phyloP scores from a whole-genome alignment of 352 stramenopile species.

The Globisporangium orthogonon region DNA sequence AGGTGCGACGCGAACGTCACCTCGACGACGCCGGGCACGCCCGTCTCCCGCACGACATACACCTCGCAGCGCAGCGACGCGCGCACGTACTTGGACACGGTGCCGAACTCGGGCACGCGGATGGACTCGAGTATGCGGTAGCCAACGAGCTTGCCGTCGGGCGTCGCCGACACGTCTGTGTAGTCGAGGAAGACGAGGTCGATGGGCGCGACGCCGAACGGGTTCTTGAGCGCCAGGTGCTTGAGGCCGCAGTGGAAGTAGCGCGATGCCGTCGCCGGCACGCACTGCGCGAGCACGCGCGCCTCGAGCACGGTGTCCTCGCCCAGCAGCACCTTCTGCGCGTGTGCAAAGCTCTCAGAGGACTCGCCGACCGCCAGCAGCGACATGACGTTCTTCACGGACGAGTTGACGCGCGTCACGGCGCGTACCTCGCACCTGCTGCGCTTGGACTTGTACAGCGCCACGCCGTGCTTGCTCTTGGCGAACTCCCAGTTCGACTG shows the following conservation, averaged over 20 bases:
- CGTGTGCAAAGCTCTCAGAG: constrained; percentile 46
- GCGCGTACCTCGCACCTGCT: constrained; percentile 70
- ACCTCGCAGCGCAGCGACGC: constrained; percentile 77
- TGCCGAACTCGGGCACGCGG: constrained; percentile 52
- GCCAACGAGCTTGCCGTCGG: constrained; percentile 53
- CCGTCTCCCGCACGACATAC: constrained; percentile 71
- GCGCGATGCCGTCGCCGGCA: constrained; percentile 38
- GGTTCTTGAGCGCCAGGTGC: constrained; percentile 78
- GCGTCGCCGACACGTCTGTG: constrained; percentile 66
- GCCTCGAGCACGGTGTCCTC: constrained; percentile 61
- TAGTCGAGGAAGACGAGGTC: constrained; percentile 84
- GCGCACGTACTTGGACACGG: constrained; percentile 53
- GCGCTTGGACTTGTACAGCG: constrained; percentile 60
- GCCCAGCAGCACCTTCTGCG: constrained; percentile 56
- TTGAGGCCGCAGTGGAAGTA: constrained; percentile 84
- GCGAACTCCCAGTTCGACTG: constrained; percentile 42
- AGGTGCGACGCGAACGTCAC: constrained; percentile 80
- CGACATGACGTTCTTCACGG: constrained; percentile 80
- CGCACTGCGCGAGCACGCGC: constrained; percentile 58
- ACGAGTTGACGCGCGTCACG: constrained; percentile 67
- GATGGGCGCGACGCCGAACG: constrained; percentile 50
- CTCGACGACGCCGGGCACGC: constrained; percentile 63
- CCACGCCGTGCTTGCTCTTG: constrained; percentile 67
- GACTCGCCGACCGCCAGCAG: constrained; percentile 49
- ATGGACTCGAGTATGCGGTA: constrained; percentile 81